Evolutionary conservation across 495 filamentous ascomycete species (phyloP), one percentile per base, ranked within the genome.

Genomic region (Neurospora sp.): DNA sequence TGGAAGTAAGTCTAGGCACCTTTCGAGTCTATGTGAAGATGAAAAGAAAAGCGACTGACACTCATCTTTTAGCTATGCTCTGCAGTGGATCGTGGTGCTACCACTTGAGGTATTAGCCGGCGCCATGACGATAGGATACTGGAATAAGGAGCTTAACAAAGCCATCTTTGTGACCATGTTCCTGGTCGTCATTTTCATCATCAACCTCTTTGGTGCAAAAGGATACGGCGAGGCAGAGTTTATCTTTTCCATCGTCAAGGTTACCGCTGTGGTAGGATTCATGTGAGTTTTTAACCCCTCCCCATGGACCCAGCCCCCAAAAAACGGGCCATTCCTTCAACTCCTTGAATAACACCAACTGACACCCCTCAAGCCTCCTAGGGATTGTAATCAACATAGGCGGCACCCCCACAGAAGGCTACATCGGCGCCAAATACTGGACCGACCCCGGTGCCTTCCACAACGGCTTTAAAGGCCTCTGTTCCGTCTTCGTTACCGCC

Each of bases 171-270:
- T 98, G 10, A 87, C 92, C 7, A 86, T 97, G 54, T 96, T 97
- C 81, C 90, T 94, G 74, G 62, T 88, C 0, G 66, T 92, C 71
- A 94, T 97, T 72, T 87, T 96, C 39, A 72, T 81, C 3, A 94
- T 97, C 82, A 97, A 97, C 80, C 79, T 97, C 46, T 94, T 93
- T 75, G 94, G 94, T 62, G 91, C 97, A 27, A 90, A 89, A 75
- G 93, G 92, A 39, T 97, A 97, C 75, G 94, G 94, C 75, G 94
- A 97, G 81, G 94, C 93, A 3, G 94, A 97, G 80, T 97, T 97
- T 76, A 84, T 93, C 73, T 96, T 97, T 77, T 91, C 94, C 8
- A 86, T 93, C 44, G 84, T 97, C 82, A 99, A 99, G 82, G 89
- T 97, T 62, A 83, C 90, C 71, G 94, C 94, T 23, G 90, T 97